phyloP scores from a whole-genome alignment of 2,329 filamentous ascomycete species.

The Xylaria sp. region DNA sequence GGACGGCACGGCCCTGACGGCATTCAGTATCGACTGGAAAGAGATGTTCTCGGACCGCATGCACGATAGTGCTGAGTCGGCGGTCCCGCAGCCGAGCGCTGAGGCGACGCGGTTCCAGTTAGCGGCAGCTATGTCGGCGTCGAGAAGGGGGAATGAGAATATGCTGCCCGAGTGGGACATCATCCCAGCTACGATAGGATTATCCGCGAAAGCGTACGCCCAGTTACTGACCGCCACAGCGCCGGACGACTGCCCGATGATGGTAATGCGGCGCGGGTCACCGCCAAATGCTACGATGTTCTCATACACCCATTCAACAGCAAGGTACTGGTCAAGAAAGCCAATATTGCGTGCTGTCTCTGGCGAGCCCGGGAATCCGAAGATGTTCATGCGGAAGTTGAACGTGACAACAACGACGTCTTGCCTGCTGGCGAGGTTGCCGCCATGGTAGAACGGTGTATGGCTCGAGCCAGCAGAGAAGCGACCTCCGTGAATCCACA shows the following conservation, averaged over 20 bases:
- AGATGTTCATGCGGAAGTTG: constrained; percentile 35
- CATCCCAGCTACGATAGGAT: constrained; percentile 21
- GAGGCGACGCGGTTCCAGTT: constrained; percentile 29
- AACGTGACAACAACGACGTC: constrained; percentile 31
- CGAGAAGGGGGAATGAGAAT: constrained; percentile 30
- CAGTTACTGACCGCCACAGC: constrained; percentile 31
- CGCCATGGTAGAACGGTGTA: constrained; percentile 30
- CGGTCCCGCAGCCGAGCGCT: constrained; percentile 23
- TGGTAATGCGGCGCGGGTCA: constrained; percentile 24
- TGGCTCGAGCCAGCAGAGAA: constrained; percentile 32
- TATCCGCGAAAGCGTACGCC: constrained; percentile 29
- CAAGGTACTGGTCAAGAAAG: constrained; percentile 27
- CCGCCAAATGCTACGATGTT: constrained; percentile 31
- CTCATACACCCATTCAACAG: constrained; percentile 28
- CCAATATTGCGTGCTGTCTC: constrained; percentile 28
- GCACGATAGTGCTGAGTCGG: constrained; percentile 25
- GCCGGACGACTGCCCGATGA: constrained; percentile 28
- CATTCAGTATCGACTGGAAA: constrained; percentile 24
- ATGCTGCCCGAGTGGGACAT: constrained; percentile 29
- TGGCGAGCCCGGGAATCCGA: constrained; percentile 30
- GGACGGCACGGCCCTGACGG: constrained; percentile 22
- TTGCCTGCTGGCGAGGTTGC: constrained; percentile 19
- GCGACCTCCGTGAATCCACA: constrained; percentile 31
- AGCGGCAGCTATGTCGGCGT: constrained; percentile 18
- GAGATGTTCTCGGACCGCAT: constrained; percentile 33